Base-by-base conservation (phyloP, 129 eudicot species). In the Ambrosia artemisiifolia region DNA sequence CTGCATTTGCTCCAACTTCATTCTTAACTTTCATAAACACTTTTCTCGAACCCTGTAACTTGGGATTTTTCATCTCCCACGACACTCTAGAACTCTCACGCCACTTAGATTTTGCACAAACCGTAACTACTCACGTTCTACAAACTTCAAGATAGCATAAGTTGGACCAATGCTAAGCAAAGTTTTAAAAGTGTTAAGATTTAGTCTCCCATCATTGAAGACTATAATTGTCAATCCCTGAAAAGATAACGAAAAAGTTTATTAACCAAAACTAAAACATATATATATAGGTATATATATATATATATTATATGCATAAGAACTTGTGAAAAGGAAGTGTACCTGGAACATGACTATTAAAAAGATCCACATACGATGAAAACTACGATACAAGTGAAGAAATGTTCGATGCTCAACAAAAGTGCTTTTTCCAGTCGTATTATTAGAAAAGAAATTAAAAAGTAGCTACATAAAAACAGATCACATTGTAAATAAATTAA, bases 341-440 rank as follows among this genome's bases (percentile, higher is more conserved):
- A 94, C 99, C 99, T 94, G 99, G 80, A 90, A 94, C 99, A 94
- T 94, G 63, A 90, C 86, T 8, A 63, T 80, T 83, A 94, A 81
- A 74, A 94, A 94, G 69, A 94, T 94, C 99, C 99, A 94, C 86
- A 94, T 64, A 59, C 99, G 97, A 80, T 94, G 99, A 74, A 94
- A 94, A 75, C 99, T 94, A 67, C 96, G 94, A 86, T 94, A 94
- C 70, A 95, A 82, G 79, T 95, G 99, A 71, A 95, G 91, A 53
- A 86, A 95, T 16, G 99, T 90, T 64, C 99, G 83, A 84, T 95
- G 99, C 86, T 95, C 97, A 11, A 95, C 99, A 65, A 95, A 95
- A 34, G 94, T 79, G 69, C 97, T 90, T 79, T 95, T 95, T 44
- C 89, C 97, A 33, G 97, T 90, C 99, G 90, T 91, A 36, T 38